Evolutionary conservation across 2,329 filamentous ascomycete genomes (phyloP), one percentile per base, ranked within the genome.

Genomic region (Cytospora paraplurivora): DNA sequence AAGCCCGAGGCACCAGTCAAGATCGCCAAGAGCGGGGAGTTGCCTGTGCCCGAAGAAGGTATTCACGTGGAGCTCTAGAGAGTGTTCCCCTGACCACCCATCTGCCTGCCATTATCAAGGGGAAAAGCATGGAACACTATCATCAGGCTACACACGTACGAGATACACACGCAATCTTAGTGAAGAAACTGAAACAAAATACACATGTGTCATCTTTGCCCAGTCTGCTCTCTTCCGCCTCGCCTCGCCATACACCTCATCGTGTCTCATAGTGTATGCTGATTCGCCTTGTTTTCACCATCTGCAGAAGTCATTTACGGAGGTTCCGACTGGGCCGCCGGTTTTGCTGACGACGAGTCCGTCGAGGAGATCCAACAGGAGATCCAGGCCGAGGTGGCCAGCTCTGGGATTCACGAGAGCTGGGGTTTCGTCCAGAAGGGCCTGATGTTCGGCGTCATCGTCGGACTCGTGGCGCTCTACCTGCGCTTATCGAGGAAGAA

Each of bases 41-140:
- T 95, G 71, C 85, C 88, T 76, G 88, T 93, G 69, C 89, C 91
- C 76, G 82, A 87, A 82, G 92, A 95, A 95, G 92, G 92, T 95
- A 94, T 92, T 82, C 90, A 93, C 81, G 85, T 88, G 80, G 91
- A 95, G 81, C 90, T 95, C 79, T 95, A 89, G 32, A 65, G 56
- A 54, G 63, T 65, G 56, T 27, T 27, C 27, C 47, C 34, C 35
- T 5, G n/a, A 85, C 81, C 79, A 75, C 69, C 67, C 68, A n/a
- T 17, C 44, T 72, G 71, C 71, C 69, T 56, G 34, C 34, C 56
- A 53, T 33, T 33, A 19, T 49, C 58, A n/a, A 17, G 11, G 7
- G 27, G 15, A 47, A 13, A 15, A 52, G n/a, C 17, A n/a, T 35
- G 33, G 44, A 60, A 54, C 47, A 58, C 47, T 47, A 38, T 10